Conservation (phyloP, 2,329 filamentous ascomycete species). For the Alternaria gansuensis region DNA sequence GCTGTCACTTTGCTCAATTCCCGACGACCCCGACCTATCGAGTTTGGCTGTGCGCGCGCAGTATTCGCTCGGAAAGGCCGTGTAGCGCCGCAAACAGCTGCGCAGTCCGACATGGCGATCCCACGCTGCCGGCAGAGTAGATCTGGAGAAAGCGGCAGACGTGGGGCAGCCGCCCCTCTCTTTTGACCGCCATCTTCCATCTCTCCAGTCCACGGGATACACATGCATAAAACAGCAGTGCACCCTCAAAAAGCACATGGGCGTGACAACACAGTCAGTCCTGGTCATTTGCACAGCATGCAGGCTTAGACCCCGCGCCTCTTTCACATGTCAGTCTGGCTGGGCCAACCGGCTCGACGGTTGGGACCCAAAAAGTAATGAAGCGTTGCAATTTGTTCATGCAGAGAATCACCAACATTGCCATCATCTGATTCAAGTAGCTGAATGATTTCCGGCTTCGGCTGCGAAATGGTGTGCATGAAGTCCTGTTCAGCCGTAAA, state of each 20-base stretch:
- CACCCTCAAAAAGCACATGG: constrained; percentile 10
- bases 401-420: background rate
- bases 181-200: constrained; percentile 15
- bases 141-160: constrained; percentile 20
- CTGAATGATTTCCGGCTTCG: background rate
- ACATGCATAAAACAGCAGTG: constrained; percentile 22
- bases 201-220: constrained; percentile 27
- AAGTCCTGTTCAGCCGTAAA: background rate
- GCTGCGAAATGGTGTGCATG: background rate
- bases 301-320: constrained; percentile 10
- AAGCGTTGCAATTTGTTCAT: background rate
- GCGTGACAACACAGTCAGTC: constrained; percentile 6
- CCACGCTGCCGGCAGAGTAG: constrained; percentile 10
- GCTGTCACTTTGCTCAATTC: background rate
- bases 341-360: background rate
- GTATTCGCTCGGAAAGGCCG: constrained; percentile 4
- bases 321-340: constrained; percentile 20
- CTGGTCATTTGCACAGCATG: constrained; percentile 6
- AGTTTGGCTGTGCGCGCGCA: constrained; percentile 1
- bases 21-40: background rate
- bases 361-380: constrained; percentile 7
- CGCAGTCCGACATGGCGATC: constrained; percentile 11
- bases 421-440: background rate
- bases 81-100: background rate
- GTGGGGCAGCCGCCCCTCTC: constrained; percentile 24